These are phyloP conservation scores for Leccinum imitatum DNA, from an alignment of 768 basidiomycete species.

Conservation along the genomic window DNA sequence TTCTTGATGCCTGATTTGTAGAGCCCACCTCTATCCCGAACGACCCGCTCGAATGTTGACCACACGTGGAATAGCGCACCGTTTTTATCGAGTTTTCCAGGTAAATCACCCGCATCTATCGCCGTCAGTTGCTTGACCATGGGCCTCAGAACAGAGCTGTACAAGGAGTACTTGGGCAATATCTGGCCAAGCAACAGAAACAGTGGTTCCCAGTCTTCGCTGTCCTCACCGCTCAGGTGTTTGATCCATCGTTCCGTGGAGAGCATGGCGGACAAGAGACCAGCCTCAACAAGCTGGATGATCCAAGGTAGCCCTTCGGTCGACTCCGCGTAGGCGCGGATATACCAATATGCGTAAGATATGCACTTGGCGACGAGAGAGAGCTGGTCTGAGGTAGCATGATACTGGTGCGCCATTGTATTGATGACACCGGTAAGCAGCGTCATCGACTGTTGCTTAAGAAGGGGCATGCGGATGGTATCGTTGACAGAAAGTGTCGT, in stretches of 20 bases:
- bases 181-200: conserved; percentile 24
- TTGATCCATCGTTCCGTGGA: conserved; percentile 28
- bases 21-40: conserved; percentile 17
- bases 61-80: conserved; percentile 21
- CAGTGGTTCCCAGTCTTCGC: conserved; percentile 32
- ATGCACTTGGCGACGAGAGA: conserved; percentile 23
- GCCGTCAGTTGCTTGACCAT: conserved; percentile 15
- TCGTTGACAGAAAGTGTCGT: conserved; percentile 27
- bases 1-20: conserved; percentile 7
- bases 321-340: conserved; percentile 28
- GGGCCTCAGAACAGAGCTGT: conserved; percentile 18
- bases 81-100: conserved; percentile 14
- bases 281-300: conserved; percentile 24
- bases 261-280: conserved; percentile 26
- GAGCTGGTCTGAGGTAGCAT: conserved; percentile 1
- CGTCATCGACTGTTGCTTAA: conserved; percentile 23
- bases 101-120: conserved; percentile 16
- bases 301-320: conserved; percentile 29
- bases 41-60: conserved; percentile 19
- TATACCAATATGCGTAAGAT: conserved; percentile 32
- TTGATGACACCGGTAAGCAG: conserved; percentile 18
- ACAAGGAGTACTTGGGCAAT: conserved; percentile 30
- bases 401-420: conserved; percentile 12
- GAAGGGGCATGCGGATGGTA: conserved; percentile 23
- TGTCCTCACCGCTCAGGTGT: conserved; percentile 15